phyloP scores from a whole-genome alignment of 1,284 basidiomycete species.

The Leccinum subrobustum region DNA sequence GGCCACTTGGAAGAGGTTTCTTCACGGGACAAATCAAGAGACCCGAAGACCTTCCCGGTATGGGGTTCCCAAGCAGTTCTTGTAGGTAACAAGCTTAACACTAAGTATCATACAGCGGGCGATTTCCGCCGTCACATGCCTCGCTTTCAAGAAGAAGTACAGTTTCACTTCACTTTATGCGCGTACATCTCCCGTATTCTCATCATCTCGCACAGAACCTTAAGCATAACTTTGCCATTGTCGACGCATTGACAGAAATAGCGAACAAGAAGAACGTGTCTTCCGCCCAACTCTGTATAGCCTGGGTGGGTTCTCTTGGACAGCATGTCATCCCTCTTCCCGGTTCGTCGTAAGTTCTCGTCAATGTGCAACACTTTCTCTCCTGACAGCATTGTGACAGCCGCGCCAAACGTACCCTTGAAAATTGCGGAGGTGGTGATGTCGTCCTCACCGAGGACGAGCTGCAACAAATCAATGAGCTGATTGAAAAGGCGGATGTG shows the following conservation, averaged over 20 bases:
- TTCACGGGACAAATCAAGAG: slow-evolving; percentile 51
- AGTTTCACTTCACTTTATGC: slow-evolving; percentile 22
- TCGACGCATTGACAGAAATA: slow-evolving; percentile 43
- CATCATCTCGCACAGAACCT: slow-evolving; percentile 35
- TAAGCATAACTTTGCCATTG: slow-evolving; percentile 53
- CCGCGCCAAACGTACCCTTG: slow-evolving; percentile 24
- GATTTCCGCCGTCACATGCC: slow-evolving; percentile 26
- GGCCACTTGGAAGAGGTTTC: slow-evolving; percentile 59
- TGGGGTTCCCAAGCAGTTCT: not conserved
- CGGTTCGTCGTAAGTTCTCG: slow-evolving; percentile 29
- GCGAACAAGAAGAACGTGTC: slow-evolving; percentile 48
- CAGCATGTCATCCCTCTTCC: slow-evolving; percentile 30
- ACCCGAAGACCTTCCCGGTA: slow-evolving; percentile 45
- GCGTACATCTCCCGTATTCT: not conserved
- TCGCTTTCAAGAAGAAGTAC: slow-evolving; percentile 33
- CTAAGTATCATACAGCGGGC: slow-evolving; percentile 14
- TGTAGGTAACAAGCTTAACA: not conserved
- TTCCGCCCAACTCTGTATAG: slow-evolving; percentile 55
- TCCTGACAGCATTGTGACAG: not conserved
- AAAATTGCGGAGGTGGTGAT: slow-evolving; percentile 29
- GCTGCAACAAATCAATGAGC: slow-evolving; percentile 20
- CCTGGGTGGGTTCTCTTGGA: slow-evolving; percentile 46
- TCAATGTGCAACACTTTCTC: not conserved
- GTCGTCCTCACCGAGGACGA: slow-evolving; percentile 22
- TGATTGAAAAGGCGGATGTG: slow-evolving; percentile 19